Conservation (phyloP, 345 rosid genomes). For the Clausena lansium region DNA sequence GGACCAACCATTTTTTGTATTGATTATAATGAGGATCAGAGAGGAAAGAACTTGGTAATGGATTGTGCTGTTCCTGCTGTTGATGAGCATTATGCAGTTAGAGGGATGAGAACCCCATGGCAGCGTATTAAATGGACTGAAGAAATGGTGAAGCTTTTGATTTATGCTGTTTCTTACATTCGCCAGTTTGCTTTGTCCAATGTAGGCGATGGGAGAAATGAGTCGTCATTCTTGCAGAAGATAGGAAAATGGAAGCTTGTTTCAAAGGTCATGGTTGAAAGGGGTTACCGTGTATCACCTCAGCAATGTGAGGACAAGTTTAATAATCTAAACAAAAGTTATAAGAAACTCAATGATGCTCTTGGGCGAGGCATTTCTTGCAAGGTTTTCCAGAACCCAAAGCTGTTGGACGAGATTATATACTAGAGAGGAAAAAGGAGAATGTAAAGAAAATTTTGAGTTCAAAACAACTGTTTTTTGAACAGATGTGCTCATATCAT, state of each 20-base stretch:
- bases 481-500: slow-evolving; percentile 31
- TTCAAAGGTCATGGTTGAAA: slow-evolving; percentile 19
- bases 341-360: slow-evolving; percentile 25
- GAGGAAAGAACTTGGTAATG: background rate
- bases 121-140: slow-evolving; percentile 26
- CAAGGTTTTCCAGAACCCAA: slow-evolving; percentile 25
- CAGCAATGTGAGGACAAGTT: slow-evolving; percentile 40
- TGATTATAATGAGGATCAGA: background rate
- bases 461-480: slow-evolving; percentile 24
- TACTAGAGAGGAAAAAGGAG: slow-evolving; percentile 18
- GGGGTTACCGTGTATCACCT: slow-evolving; percentile 27
- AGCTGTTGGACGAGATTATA: slow-evolving; percentile 19
- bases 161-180: slow-evolving; percentile 25
- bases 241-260: slow-evolving; percentile 33
- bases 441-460: slow-evolving; percentile 24
- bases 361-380: slow-evolving; percentile 26
- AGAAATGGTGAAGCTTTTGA: slow-evolving; percentile 25
- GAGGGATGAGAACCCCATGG: slow-evolving; percentile 7
- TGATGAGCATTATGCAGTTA: slow-evolving; percentile 16
- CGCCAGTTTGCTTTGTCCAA: slow-evolving; percentile 15
- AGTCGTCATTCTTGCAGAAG: slow-evolving; percentile 10
- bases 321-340: slow-evolving; percentile 24
- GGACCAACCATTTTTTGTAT: slow-evolving; percentile 1
- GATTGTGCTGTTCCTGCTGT: background rate
- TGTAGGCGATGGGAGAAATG: slow-evolving; percentile 3